Base-by-base conservation (phyloP, 129 eudicot species). In the Tagetes erecta region DNA sequence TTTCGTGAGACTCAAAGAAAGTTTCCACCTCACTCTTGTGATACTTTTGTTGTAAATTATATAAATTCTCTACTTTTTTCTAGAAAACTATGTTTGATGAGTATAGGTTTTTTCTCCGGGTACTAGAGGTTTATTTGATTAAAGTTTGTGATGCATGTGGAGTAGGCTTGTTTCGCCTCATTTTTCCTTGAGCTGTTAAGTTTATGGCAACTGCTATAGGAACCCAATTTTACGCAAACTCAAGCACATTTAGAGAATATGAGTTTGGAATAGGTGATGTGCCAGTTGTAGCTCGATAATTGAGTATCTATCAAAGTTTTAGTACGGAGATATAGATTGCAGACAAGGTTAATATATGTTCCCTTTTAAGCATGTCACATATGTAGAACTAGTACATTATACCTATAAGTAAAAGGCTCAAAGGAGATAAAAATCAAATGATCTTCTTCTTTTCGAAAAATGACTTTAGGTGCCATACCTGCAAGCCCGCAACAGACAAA, bases 361-460 rank as follows among this genome's bases (percentile, higher is more conserved):
- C 2, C 3, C 10, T 47, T 50, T 35, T 66, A 58, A 44, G n/a
- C 31, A 59, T 39, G 50, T 38, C n/a, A 31, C n/a, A 20, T n/a
- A 52, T 70, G 8, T 14, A 40, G 52, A 34, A 56, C 76, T 3
- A 2, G 11, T 46, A 36, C 62, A 62, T 8, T 5, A 9, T 3
- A 41, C 44, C 55, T 13, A 64, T 37, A 20, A 47, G n/a, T 8
- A 47, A 47, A 47, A 47, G 11, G 12, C 13, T 5, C 52, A 9
- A 47, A 47, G 52, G 52, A 10, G 0, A 20, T 20, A 20, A 6
- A 10, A n/a, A 65, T 84, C 80, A 94, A 68, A 90, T 89, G 39
- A 94, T 85, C 87, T 94, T 94, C 79, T 88, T 88, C 91, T 92
- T 94, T 72, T 90, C 88, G 10, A 94, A 94, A 85, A 86, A 94